These are phyloP conservation scores for Eimeria sp. DNA, from an alignment of 169 alveolate genomes.

Conservation along the genomic window DNA sequence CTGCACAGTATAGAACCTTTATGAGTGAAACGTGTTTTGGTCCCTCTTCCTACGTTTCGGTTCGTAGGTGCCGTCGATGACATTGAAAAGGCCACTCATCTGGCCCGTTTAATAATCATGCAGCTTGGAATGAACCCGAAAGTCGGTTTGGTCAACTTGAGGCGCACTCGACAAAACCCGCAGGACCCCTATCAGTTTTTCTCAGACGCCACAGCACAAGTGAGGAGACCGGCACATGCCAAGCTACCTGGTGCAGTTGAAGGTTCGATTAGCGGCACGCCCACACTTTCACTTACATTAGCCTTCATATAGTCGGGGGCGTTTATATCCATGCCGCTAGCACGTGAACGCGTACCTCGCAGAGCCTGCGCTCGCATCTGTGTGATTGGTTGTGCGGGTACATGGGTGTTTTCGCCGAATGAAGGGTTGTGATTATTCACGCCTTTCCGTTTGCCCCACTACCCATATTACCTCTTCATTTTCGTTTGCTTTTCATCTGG, in stretches of 20 bases:
- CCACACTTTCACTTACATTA: not conserved
- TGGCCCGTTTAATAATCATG: conserved; percentile 94
- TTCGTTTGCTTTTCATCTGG: not conserved
- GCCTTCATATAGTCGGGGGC: not conserved
- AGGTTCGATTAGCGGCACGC: not conserved
- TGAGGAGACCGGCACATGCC: not conserved
- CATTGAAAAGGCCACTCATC: conserved; percentile 93
- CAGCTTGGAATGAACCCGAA: conserved; percentile 94
- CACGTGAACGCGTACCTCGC: not conserved
- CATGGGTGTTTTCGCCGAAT: not conserved
- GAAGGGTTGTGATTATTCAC: not conserved
- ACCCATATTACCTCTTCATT: not conserved
- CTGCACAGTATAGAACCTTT: not conserved
- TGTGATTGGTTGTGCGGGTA: not conserved
- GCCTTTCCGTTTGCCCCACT: not conserved
- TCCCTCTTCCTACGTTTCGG: not conserved
- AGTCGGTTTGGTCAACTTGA: conserved; percentile 90
- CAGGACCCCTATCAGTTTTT: conserved; percentile 51
- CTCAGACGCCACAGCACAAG: conserved; percentile 52
- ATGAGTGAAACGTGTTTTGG: not conserved
- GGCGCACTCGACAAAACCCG: conserved; percentile 34
- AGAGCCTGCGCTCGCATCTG: not conserved
- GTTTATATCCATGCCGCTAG: not conserved
- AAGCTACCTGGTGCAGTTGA: not conserved
- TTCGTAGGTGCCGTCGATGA: conserved; percentile 87